Evolutionary conservation across 805 yeast species (phyloP), one percentile per base, ranked within the genome.

Genomic region (Lipomyces spencermartinsiae): DNA sequence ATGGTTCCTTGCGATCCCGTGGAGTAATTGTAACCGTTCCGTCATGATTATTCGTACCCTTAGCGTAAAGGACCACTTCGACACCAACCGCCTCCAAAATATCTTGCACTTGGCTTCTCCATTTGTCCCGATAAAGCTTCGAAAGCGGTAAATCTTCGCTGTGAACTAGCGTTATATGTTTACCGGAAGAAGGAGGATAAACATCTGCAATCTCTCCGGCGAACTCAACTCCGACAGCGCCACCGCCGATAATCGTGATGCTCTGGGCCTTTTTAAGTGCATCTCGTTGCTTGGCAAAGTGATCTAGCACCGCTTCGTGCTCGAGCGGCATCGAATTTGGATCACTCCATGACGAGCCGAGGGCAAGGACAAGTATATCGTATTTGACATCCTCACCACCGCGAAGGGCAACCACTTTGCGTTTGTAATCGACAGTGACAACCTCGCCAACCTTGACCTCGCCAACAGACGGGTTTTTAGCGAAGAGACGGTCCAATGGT

Each of bases 171-270:
- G 64, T 76, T 8, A 84, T 81, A 9, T 72, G 73, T 66, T 82
- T 81, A n/a, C 29, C 29, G 29, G 54, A n/a, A 10, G 35, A 10
- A n/a, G 55, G 35, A 0, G 81, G 80, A 68, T 76, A 83, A 19
- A 74, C 71, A 56, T 74, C 78, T 60, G 79, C 83, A 60, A 85
- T 75, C 65, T 85, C 87, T 37, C 82, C 85, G 1, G 86, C 84
- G 33, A 82, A 76, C 73, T 85, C 87, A 56, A 84, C 80, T 1
- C 87, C 87, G 31, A 84, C 75, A 0, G 87, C 85, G 31, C 88
- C 88, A 14, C 83, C 87, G 6, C 88, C 88, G 64, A 84, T 80
- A 9, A 82, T 77, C 6, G 84, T 80, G 19, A 85, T 78, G 7
- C 73, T 77, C 10, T 81, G 74, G 16, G 83, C 79, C 2, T 65